A percentile compares a stretch with the other conserved stretches of the same genome.
phyloP scores from a whole-genome alignment of 768 basidiomycete genomes.

The Macrolepiota dolichaula region DNA sequence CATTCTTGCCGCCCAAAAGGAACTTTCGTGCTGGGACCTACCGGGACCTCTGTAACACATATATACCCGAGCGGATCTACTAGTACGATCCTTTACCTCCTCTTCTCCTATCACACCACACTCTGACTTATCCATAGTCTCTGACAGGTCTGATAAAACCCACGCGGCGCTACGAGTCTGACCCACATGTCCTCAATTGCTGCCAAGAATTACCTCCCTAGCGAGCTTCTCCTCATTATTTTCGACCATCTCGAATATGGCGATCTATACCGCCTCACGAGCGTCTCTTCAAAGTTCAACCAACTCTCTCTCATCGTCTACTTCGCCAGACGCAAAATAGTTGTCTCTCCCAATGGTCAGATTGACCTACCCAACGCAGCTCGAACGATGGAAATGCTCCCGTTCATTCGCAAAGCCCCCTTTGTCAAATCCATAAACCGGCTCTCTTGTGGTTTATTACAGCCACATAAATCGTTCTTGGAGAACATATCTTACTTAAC shows the following conservation, averaged over 20 bases:
- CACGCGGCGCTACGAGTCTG: neutral
- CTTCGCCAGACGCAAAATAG: conserved; percentile 16
- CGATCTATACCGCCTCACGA: conserved; percentile 16
- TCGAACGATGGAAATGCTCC: conserved; percentile 8
- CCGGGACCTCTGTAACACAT: neutral
- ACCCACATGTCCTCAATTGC: neutral
- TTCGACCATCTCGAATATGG: conserved; percentile 15
- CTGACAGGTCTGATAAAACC: neutral
- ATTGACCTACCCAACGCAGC: conserved; percentile 6
- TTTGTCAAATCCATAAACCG: conserved; percentile 13
- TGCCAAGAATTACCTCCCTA: conserved; percentile 17
- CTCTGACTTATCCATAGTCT: neutral
- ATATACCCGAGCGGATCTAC: neutral
- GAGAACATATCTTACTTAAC: neutral
- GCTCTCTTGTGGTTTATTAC: conserved; percentile 8
- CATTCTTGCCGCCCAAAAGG: neutral
- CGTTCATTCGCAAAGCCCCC: conserved; percentile 10
- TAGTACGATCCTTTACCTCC: neutral
- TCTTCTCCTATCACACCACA: neutral
- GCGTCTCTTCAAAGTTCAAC: conserved; percentile 17
- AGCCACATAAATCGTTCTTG: conserved; percentile 5
- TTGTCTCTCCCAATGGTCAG: conserved; percentile 11
- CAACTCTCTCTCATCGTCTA: conserved; percentile 20
- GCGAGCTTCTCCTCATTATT: conserved; percentile 20
- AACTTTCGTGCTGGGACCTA: neutral